phyloP scores from a whole-genome alignment of 208 protist species.

The Crithidia bombi region DNA sequence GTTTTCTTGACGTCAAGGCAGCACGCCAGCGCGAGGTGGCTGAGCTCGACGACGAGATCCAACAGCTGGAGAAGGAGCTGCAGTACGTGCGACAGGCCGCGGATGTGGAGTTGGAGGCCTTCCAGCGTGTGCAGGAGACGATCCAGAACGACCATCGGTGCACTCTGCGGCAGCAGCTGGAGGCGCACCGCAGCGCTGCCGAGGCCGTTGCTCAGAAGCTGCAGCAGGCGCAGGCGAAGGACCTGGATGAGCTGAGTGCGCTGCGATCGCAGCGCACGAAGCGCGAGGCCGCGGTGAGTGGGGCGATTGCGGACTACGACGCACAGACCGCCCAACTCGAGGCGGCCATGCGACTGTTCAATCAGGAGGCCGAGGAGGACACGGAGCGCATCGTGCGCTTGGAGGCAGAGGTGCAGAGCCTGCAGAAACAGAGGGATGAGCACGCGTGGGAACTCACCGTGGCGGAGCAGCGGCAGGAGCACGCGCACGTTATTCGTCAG shows the following conservation, averaged over 20 bases:
- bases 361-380: conserved; percentile 78
- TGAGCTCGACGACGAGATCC: conserved; percentile 65
- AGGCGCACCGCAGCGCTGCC: conserved; percentile 47
- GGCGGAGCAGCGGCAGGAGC: conserved; percentile 67
- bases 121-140: conserved; percentile 60
- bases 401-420: conserved; percentile 61
- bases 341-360: conserved; percentile 54
- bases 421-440: conserved; percentile 61
- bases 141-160: conserved; percentile 52
- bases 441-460: conserved; percentile 79
- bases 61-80: conserved; percentile 74
- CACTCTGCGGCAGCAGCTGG: conserved; percentile 57
- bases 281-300: conserved; percentile 82
- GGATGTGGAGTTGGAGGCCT: conserved; percentile 74
- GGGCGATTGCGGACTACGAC: conserved; percentile 87
- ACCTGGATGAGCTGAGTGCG: conserved; percentile 59
- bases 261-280: conserved; percentile 77
- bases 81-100: conserved; percentile 69
- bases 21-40: conserved; percentile 70
- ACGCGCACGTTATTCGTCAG: conserved; percentile 55
- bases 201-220: conserved; percentile 48
- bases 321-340: conserved; percentile 53
- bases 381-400: conserved; percentile 66
- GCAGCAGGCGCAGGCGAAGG: conserved; percentile 37
- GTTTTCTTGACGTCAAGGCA: conserved; percentile 78